These are phyloP conservation scores for Diplodia corticola DNA, from an alignment of 2,329 filamentous ascomycete species.

Conservation along the genomic window DNA sequence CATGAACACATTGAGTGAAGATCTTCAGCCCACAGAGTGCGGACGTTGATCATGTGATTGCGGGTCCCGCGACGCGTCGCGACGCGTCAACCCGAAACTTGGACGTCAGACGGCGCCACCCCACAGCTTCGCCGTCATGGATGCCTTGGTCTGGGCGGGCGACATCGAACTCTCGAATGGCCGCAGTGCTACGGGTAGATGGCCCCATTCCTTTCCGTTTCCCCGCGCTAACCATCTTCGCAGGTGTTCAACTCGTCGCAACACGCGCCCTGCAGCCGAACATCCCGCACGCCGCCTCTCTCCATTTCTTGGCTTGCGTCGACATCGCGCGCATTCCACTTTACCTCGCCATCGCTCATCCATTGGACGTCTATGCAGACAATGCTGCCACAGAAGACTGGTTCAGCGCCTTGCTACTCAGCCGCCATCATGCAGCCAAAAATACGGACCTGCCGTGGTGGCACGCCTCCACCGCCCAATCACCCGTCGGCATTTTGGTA, in stretches of 20 bases:
- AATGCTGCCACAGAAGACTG: slow-evolving; percentile 39
- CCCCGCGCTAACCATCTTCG: not conserved
- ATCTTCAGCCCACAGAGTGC: not conserved
- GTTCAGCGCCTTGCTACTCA: slow-evolving; percentile 42
- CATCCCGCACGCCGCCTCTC: slow-evolving; percentile 23
- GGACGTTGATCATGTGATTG: not conserved
- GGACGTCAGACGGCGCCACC: not conserved
- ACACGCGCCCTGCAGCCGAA: slow-evolving; percentile 29
- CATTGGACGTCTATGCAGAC: slow-evolving; percentile 41
- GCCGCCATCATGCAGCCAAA: slow-evolving; percentile 21
- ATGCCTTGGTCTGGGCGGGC: slow-evolving; percentile 40
- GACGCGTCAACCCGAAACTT: slow-evolving; percentile 16
- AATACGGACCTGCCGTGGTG: slow-evolving; percentile 42
- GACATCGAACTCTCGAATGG: slow-evolving; percentile 35
- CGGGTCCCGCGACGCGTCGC: slow-evolving; percentile 5
- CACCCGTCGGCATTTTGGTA: slow-evolving; percentile 43
- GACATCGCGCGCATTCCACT: slow-evolving; percentile 43
- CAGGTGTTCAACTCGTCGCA: slow-evolving; percentile 34
- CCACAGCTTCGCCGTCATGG: slow-evolving; percentile 21
- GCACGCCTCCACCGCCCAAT: slow-evolving; percentile 38
- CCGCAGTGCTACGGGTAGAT: slow-evolving; percentile 31
- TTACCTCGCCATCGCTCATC: slow-evolving; percentile 41
- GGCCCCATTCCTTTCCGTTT: not conserved
- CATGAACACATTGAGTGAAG: not conserved
- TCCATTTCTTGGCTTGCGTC: slow-evolving; percentile 44